These are phyloP conservation scores for Nigrograna mackinnonii DNA, from an alignment of 2,329 filamentous ascomycete genomes.

Conservation along the genomic window DNA sequence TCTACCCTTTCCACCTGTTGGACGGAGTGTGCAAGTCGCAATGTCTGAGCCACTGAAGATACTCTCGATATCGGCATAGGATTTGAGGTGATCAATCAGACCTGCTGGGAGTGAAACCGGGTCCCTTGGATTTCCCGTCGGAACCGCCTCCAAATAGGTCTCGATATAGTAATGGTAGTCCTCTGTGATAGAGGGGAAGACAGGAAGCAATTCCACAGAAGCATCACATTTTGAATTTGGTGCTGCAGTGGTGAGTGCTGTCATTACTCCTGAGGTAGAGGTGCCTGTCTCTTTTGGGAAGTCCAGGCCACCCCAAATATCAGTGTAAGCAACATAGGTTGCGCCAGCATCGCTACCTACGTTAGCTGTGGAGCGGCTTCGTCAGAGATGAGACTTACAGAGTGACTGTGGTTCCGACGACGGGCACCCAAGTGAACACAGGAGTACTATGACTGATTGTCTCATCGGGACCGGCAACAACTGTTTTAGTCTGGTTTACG, in stretches of 20 bases:
- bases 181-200: conserved; percentile 21
- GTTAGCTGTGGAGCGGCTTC: no score
- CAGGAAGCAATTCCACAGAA: conserved; percentile 12
- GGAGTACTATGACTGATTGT: conserved; percentile 25
- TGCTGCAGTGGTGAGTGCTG: conserved; percentile 4
- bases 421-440: conserved; percentile 15
- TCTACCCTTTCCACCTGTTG: neutral
- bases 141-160: conserved; percentile 14
- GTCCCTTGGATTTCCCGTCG: neutral
- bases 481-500: conserved; percentile 28
- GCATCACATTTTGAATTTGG: conserved; percentile 12
- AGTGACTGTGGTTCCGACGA: conserved; percentile 10
- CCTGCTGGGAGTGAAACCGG: conserved; percentile 19
- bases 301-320: conserved; percentile 22
- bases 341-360: conserved; percentile 24
- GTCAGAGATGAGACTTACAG: conserved; percentile 6
- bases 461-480: conserved; percentile 13
- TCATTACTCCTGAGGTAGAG: neutral
- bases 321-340: conserved; percentile 34
- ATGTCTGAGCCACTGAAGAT: conserved; percentile 32
- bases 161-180: conserved; percentile 31
- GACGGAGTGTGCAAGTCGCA: conserved; percentile 26
- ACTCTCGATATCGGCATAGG: conserved; percentile 16
- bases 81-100: conserved; percentile 24
- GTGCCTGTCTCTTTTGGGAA: neutral